These are phyloP conservation scores for Bacidia rubella DNA, from an alignment of 495 filamentous ascomycete genomes.

Conservation along the genomic window DNA sequence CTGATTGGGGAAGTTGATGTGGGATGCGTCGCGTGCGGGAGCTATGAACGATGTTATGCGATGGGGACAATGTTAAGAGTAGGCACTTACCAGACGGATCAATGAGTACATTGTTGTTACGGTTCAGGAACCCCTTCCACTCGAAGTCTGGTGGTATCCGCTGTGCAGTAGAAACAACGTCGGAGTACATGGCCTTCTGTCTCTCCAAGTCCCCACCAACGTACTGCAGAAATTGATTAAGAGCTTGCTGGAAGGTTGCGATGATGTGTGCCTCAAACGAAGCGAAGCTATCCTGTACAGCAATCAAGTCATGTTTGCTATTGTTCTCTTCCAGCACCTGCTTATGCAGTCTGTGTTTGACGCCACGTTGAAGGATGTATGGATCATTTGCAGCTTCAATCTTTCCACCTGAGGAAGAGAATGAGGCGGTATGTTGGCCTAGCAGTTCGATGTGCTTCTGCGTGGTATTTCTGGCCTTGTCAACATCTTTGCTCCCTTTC, in stretches of 20 bases:
- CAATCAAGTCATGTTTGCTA: constrained; percentile 76
- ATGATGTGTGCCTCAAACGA: constrained; percentile 81
- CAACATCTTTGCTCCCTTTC: constrained; percentile 77
- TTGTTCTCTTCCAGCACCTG: constrained; percentile 93
- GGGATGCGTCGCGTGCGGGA: constrained; percentile 53
- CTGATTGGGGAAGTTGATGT: constrained; percentile 77
- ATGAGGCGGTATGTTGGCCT: constrained; percentile 63
- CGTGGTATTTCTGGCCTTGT: constrained; percentile 71
- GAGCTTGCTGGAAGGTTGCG: constrained; percentile 62
- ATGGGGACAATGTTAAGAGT: no score
- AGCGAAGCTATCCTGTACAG: constrained; percentile 77
- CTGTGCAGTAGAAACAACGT: constrained; percentile 68
- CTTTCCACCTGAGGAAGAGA: constrained; percentile 56
- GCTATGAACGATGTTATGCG: constrained; percentile 17
- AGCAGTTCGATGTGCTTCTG: constrained; percentile 95
- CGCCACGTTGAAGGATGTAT: constrained; percentile 70
- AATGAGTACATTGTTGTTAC: constrained; percentile 59
- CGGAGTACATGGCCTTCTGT: constrained; percentile 61
- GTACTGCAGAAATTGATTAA: constrained; percentile 67
- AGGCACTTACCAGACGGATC: constrained; percentile 42
- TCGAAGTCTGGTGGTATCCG: constrained; percentile 82
- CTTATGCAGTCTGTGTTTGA: constrained; percentile 71
- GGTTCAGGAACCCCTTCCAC: constrained; percentile 68
- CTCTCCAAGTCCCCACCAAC: constrained; percentile 70
- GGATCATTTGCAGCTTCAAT: constrained; percentile 62